Evolutionary conservation across 2,329 filamentous ascomycete genomes (phyloP), one percentile per base, ranked within the genome.

Genomic region (Trichophyton benhamiae): DNA sequence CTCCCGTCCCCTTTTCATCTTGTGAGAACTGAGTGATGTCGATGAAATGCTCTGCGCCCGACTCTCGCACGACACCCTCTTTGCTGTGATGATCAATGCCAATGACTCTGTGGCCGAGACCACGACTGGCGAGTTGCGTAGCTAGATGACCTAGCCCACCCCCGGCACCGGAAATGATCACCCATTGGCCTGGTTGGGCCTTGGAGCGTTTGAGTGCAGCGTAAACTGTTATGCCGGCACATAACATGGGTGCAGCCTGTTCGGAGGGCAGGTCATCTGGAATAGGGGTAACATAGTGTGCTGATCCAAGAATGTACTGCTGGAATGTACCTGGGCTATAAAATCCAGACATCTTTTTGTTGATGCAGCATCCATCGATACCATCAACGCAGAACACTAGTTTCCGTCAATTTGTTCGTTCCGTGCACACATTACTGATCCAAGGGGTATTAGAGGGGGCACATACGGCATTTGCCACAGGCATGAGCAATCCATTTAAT

Each of bases 291-390:
- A 87, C 85, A 70, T 88, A 88, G 72, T 81, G 80, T 2, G 85
- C 85, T 8, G 83, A 83, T 0, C 79, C 81, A 15, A 86, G 69
- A 17, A 81, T 80, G 68, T 87, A 88, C 73, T 87, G 84, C 69
- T 88, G 86, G 70, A 88, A 88, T n/a, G 85, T 88, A 42, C 86
- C 86, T 0, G 85, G 85, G 0, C 80, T 83, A 70, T 83, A 86
- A 73, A 87, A 88, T 3, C 86, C 86, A 0, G 81, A 84, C 57
- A 88, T 71, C 68, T 81, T 82, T 63, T 78, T 76, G 48, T 82
- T 80, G 65, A 77, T 74, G 71, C 83, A 85, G 44, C 78, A 72
- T 8, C 78, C 81, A 64, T 85, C 83, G 25, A 77, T 73, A 49
- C 80, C 81, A 11, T 76, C 76, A 60, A 80, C 74, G 68, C 83